Percentiles rank a stretch among this genome's conserved stretches.
These are phyloP conservation scores for Paralagenidium karlingii DNA, from an alignment of 352 stramenopile species.

Conservation along the genomic window DNA sequence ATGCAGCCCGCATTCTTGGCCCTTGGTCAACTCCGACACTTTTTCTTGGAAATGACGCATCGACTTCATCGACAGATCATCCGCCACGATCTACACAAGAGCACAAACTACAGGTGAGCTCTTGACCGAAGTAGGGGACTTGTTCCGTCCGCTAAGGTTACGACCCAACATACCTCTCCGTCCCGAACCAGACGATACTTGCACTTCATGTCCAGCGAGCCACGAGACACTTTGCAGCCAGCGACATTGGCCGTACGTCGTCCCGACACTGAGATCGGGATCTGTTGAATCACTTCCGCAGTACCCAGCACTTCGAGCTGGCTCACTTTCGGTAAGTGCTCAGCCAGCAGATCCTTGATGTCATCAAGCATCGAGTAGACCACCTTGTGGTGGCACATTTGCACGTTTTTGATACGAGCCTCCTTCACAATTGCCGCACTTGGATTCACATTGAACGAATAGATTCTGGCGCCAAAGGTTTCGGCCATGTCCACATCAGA, in stretches of 20 bases:
- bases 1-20: conserved; percentile 97
- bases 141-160: conserved; percentile 36
- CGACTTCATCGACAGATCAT: conserved; percentile 75
- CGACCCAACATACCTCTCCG: conserved; percentile 88
- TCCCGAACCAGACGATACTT: conserved; percentile 83
- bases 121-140: conserved; percentile 55
- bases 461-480: conserved; percentile 70
- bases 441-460: conserved; percentile 84
- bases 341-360: conserved; percentile 64
- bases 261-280: conserved; percentile 70
- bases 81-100: conserved; percentile 70
- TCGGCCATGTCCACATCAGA: conserved; percentile 78
- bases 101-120: too few species aligned
- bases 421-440: conserved; percentile 60
- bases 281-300: conserved; percentile 73
- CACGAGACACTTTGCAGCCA: conserved; percentile 92
- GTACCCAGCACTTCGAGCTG: conserved; percentile 52
- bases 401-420: conserved; percentile 64
- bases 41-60: conserved; percentile 90
- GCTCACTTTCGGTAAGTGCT: conserved; percentile 48
- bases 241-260: conserved; percentile 90
- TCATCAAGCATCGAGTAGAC: conserved; percentile 86
- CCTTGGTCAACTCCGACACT: conserved; percentile 84
- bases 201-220: conserved; percentile 80
- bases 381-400: conserved; percentile 59